Base-by-base conservation (phyloP, 2,329 filamentous ascomycete genomes). In the Clonostachys rosea region DNA sequence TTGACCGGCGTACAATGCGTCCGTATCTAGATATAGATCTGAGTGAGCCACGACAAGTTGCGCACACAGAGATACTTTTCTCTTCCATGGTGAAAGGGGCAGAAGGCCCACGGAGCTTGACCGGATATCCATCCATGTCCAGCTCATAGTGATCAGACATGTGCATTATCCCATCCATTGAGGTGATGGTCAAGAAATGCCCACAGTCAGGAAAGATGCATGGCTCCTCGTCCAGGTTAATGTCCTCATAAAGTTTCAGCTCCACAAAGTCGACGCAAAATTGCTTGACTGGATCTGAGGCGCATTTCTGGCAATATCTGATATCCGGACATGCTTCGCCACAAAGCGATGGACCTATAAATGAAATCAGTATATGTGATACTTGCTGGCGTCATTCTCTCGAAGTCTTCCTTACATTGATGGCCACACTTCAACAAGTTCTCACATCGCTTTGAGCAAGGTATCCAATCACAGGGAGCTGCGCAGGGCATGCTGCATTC, bases 381-480 rank as follows among this genome's bases (percentile, higher is more conserved):
- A 2, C 24, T 10, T 10, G 24, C 8, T 30, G 24, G 24, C 3
- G 16, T 17, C 5, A 43, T 13, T 14, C 18, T 5, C 10, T 35
- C 34, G 16, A 16, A 45, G 18, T 18, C 18, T 18, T 18, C 18
- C 51, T 55, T 45, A 66, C 80, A 89, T 57, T 70, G 76, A 58
- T 88, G 83, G 1, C 79, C 78, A 55, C 85, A 89, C 0, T 24
- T 16, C 5, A 89, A 60, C 0, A 49, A 14, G 30, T 76, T 67
- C 4, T 66, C 56, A 56, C 86, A 90, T 9, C 84, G 70, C 53
- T 71, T 60, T 2, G 75, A 76, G 58, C 85, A 90, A 2, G 86
- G 86, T 0, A 87, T 56, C 64, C 80, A 76, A 52, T 86, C 70
- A 57, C 85, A 90, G 0, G 86, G 84, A 0, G 78, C 84, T 1